Conservation (phyloP, 305 asterid genomes). For the Withania somnifera region DNA sequence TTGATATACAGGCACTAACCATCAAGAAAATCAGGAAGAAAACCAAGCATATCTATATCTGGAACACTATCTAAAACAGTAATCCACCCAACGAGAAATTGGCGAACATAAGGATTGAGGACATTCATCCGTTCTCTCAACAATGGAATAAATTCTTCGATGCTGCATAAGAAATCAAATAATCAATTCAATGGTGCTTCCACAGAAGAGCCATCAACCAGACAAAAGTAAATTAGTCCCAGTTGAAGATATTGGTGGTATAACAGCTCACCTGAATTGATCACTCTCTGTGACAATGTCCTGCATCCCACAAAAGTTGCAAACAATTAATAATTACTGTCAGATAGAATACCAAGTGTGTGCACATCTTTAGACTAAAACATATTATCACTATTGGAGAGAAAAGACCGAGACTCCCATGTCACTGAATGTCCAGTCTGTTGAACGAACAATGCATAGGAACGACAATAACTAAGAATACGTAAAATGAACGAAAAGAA, state of each 20-base stretch:
- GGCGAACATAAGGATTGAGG: slow-evolving; percentile 82
- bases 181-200: slow-evolving; percentile 1
- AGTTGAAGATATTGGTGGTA: slow-evolving; percentile 2
- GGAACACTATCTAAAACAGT: slow-evolving; percentile 93
- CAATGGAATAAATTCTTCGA: slow-evolving; percentile 83
- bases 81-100: slow-evolving; percentile 90
- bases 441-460: background rate
- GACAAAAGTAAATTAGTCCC: background rate
- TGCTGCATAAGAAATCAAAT: slow-evolving; percentile 26
- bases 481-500: background rate
- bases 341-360: background rate
- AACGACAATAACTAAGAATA: slow-evolving; percentile 1
- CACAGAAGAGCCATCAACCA: background rate
- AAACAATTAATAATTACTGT: background rate
- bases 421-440: background rate
- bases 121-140: slow-evolving; percentile 85
- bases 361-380: background rate
- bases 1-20: slow-evolving; percentile 30
- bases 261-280: slow-evolving; percentile 59
- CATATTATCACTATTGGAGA: background rate
- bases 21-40: slow-evolving; percentile 89
- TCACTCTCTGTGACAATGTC: slow-evolving; percentile 87
- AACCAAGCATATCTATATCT: slow-evolving; percentile 86
- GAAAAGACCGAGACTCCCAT: background rate
- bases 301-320: slow-evolving; percentile 28